phyloP scores from a whole-genome alignment of 352 stramenopile genomes.

The Globisporangium nodosum region DNA sequence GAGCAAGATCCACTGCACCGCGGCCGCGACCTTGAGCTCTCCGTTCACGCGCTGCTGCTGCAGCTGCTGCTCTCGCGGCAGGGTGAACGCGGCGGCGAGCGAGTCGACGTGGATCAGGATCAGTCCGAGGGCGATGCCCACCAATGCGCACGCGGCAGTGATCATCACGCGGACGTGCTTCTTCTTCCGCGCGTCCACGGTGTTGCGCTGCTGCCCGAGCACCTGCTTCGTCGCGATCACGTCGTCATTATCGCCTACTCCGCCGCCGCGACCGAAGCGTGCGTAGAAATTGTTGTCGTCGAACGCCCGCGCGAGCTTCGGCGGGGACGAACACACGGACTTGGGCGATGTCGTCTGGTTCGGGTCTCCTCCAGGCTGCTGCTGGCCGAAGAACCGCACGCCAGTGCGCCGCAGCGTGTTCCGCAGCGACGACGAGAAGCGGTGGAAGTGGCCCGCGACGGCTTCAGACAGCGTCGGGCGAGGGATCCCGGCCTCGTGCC shows the following conservation, averaged over 20 bases:
- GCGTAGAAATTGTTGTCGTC: slow-evolving; percentile 45
- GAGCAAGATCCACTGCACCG: slow-evolving; percentile 32
- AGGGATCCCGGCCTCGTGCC: slow-evolving; percentile 14
- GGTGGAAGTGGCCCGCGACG: slow-evolving; percentile 29
- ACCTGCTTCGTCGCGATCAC: slow-evolving; percentile 16
- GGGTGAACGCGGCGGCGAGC: slow-evolving; percentile 21
- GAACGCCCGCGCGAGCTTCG: slow-evolving; percentile 26
- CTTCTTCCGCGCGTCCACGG: slow-evolving; percentile 13
- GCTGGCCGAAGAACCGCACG: slow-evolving; percentile 18
- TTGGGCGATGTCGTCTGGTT: slow-evolving; percentile 33
- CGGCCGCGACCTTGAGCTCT: slow-evolving; percentile 19
- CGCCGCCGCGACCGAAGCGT: slow-evolving; percentile 17
- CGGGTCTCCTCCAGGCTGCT: neutral
- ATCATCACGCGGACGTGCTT: slow-evolving; percentile 3
- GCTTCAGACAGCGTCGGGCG: slow-evolving; percentile 11
- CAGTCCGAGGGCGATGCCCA: slow-evolving; percentile 31
- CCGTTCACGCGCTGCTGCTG: slow-evolving; percentile 22
- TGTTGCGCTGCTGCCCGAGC: slow-evolving; percentile 5
- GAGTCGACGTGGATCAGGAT: slow-evolving; percentile 23
- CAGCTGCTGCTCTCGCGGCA: slow-evolving; percentile 16
- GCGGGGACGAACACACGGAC: slow-evolving; percentile 33
- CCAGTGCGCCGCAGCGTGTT: slow-evolving; percentile 28
- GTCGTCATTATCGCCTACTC: slow-evolving; percentile 19
- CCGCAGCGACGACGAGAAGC: slow-evolving; percentile 31
- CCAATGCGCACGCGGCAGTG: slow-evolving; percentile 21